These are phyloP conservation scores for Rickenella mellea DNA, from an alignment of 768 basidiomycete species.

Conservation along the genomic window DNA sequence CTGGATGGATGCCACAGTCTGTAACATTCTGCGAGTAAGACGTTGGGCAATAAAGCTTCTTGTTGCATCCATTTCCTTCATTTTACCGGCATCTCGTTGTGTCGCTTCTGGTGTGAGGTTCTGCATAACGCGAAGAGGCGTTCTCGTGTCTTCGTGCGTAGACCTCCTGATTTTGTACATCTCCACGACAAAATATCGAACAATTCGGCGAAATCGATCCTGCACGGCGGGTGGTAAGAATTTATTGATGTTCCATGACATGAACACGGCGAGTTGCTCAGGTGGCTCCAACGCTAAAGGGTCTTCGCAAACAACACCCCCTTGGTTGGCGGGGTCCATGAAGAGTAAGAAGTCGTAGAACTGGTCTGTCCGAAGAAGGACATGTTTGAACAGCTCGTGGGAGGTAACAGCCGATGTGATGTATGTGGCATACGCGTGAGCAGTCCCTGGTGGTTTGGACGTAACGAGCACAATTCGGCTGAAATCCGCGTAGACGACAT, in stretches of 20 bases:
- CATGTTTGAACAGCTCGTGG: conserved; percentile 91
- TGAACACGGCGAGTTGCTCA: conserved; percentile 61
- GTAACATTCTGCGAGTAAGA: conserved; percentile 74
- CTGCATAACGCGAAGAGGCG: conserved; percentile 65
- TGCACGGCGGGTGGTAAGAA: conserved; percentile 85
- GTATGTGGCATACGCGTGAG: conserved; percentile 92
- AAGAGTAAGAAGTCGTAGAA: conserved; percentile 93
- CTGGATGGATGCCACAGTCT: conserved; percentile 52
- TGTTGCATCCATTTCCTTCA: conserved; percentile 57
- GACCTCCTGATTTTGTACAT: conserved; percentile 69
- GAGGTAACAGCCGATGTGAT: conserved; percentile 88
- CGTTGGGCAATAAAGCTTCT: conserved; percentile 71
- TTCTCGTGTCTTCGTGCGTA: conserved; percentile 46
- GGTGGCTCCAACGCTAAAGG: conserved; percentile 61
- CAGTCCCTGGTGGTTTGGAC: conserved; percentile 90
- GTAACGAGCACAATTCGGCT: conserved; percentile 85
- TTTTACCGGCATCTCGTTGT: conserved; percentile 57
- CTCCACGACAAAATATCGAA: conserved; percentile 81
- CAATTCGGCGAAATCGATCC: conserved; percentile 56
- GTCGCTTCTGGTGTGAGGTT: conserved; percentile 54
- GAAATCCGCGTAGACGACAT: conserved; percentile 91
- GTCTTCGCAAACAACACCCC: conserved; percentile 79
- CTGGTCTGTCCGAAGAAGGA: conserved; percentile 75
- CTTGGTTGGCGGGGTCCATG: conserved; percentile 93
- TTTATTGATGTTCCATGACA: conserved; percentile 87